phyloP scores from a whole-genome alignment of 768 basidiomycete species.

The Tricholoma bakamatsutake region DNA sequence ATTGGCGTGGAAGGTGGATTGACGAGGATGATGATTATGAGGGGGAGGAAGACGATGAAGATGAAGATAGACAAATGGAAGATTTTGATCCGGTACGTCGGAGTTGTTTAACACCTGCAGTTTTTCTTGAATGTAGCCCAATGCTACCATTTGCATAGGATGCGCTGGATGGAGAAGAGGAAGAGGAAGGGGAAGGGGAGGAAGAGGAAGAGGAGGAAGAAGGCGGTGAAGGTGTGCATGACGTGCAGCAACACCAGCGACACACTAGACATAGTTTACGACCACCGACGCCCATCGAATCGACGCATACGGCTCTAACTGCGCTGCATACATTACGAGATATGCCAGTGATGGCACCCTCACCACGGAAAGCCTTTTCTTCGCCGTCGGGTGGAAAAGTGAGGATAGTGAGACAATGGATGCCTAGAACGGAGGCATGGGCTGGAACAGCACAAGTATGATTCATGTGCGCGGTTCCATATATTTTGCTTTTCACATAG shows the following conservation, averaged over 20 bases:
- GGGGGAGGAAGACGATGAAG: conserved; percentile 62
- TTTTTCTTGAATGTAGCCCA: conserved; percentile 3
- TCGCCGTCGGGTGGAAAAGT: conserved; percentile 36
- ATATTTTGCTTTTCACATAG: conserved; percentile 10
- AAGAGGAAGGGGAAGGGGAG: conserved; percentile 40
- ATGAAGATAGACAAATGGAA: conserved; percentile 76
- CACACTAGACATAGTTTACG: conserved; percentile 16
- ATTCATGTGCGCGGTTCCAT: conserved; percentile 10
- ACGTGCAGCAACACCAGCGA: conserved; percentile 27
- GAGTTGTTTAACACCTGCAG: conserved; percentile 10
- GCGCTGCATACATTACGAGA: conserved; percentile 44
- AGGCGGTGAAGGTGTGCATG: conserved; percentile 37
- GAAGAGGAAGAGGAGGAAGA: conserved; percentile 62
- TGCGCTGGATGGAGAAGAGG: conserved; percentile 31
- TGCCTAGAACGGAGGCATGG: conserved; percentile 27
- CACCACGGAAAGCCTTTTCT: conserved; percentile 21
- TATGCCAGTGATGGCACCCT: conserved; percentile 21
- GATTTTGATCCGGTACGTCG: conserved; percentile 75
- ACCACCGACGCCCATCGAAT: conserved; percentile 35
- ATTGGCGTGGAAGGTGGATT: conserved; percentile 89
- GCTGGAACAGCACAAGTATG: conserved; percentile 35
- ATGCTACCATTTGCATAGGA: conserved; percentile 31
- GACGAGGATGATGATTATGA: conserved; percentile 53
- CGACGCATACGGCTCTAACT: conserved; percentile 48
- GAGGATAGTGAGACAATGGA: conserved; percentile 47